Conservation (phyloP, 139 green algal species). For the Chlorella sp. region DNA sequence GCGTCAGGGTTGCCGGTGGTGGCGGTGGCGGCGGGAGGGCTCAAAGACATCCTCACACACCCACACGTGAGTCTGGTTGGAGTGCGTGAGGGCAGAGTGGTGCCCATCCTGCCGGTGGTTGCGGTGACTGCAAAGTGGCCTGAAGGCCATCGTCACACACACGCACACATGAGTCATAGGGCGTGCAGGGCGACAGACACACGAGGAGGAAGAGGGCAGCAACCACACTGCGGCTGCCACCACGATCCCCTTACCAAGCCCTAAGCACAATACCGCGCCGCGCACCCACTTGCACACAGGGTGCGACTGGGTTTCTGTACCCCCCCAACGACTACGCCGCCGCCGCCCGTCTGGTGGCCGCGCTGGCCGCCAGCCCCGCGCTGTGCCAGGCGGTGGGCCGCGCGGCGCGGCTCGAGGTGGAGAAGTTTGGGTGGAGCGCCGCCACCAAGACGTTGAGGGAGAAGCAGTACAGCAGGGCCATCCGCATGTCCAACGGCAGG, state of each 20-base stretch:
- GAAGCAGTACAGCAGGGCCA: conserved; percentile 57
- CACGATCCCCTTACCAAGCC: not conserved
- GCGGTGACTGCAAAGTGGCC: not conserved
- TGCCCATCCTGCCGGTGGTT: not conserved
- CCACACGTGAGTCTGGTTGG: conserved; percentile 4
- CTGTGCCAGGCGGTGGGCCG: conserved; percentile 20
- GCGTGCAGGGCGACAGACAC: not conserved
- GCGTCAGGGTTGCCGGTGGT: conserved; percentile 85
- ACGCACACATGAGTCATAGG: not conserved
- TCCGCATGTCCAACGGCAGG: conserved; percentile 16
- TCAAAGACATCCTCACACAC: conserved; percentile 80
- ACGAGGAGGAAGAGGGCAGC: not conserved
- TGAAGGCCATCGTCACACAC: not conserved
- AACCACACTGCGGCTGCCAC: not conserved
- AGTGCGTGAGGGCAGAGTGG: not conserved
- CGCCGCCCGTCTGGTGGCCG: conserved; percentile 20
- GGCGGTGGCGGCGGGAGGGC: conserved; percentile 81
- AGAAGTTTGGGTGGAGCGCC: conserved; percentile 50
- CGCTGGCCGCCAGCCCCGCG: conserved; percentile 20
- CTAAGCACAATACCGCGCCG: not conserved
- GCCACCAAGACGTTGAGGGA: conserved; percentile 50
- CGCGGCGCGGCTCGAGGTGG: conserved; percentile 13
- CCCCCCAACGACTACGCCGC: conserved; percentile 36
- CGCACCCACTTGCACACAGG: no score
- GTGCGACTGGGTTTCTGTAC: conserved; percentile 61